A percentile compares a stretch with the other conserved stretches of the same genome.
These are phyloP conservation scores for Blastosporella zonata DNA, from an alignment of 1,284 basidiomycete genomes.

Conservation along the genomic window DNA sequence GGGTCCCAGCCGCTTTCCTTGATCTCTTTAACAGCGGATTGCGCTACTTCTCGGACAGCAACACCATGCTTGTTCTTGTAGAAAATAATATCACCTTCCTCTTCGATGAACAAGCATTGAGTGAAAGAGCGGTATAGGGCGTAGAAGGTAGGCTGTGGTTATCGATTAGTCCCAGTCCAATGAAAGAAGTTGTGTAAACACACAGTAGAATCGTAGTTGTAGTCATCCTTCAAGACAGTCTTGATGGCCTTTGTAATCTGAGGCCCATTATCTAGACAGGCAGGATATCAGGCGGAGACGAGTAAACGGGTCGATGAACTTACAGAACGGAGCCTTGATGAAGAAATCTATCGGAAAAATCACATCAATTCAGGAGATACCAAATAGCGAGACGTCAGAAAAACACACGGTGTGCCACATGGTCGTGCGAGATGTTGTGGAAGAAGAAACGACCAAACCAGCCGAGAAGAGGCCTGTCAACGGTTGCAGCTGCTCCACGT, in stretches of 20 bases:
- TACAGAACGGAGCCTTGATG: slow-evolving; percentile 28
- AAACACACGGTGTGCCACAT: slow-evolving; percentile 28
- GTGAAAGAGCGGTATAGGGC: slow-evolving; percentile 45
- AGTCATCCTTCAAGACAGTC: slow-evolving; percentile 33
- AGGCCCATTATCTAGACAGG: slow-evolving; percentile 28
- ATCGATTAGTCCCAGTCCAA: not conserved
- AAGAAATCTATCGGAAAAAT: slow-evolving; percentile 24
- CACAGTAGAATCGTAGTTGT: slow-evolving; percentile 39
- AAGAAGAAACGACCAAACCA: slow-evolving; percentile 57
- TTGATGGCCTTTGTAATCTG: slow-evolving; percentile 33
- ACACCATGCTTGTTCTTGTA: slow-evolving; percentile 54
- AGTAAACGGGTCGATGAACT: not conserved
- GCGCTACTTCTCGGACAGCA: slow-evolving; percentile 33
- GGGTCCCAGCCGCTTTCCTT: slow-evolving; percentile 18
- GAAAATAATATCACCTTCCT: slow-evolving; percentile 61
- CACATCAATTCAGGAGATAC: not conserved
- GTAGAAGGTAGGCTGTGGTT: slow-evolving; percentile 38
- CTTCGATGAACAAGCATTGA: slow-evolving; percentile 57
- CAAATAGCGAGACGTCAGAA: not conserved
- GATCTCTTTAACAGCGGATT: slow-evolving; percentile 15
- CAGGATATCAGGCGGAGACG: not conserved
- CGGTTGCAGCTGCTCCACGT: slow-evolving; percentile 54
- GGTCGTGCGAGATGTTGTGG: slow-evolving; percentile 49
- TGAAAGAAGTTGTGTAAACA: slow-evolving; percentile 8
- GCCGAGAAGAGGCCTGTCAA: slow-evolving; percentile 55